phyloP scores from a whole-genome alignment of 164 flowering plant species.

The Aristolochia contorta region DNA sequence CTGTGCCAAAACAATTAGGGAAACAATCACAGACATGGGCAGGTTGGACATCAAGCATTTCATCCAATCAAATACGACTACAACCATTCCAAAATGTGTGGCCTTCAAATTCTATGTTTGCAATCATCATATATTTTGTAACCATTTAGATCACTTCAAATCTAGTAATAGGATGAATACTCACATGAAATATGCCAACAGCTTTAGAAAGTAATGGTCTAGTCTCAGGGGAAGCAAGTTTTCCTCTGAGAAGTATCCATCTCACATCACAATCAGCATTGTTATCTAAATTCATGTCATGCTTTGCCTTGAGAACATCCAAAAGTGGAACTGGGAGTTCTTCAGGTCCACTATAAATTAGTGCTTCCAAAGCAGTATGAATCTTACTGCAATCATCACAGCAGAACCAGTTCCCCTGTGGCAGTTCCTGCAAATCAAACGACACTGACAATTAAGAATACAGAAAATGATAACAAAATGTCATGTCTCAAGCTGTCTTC shows the following conservation, averaged over 20 bases:
- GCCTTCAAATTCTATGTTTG: too few relatives aligned
- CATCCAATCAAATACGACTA: too few relatives aligned
- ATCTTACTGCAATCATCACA: slow-evolving; percentile 45
- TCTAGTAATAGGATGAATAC: slow-evolving; percentile 17
- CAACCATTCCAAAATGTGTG: too few relatives aligned
- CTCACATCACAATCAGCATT: slow-evolving; percentile 36
- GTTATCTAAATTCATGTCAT: slow-evolving; percentile 11
- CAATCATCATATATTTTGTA: too few relatives aligned
- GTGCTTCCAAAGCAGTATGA: slow-evolving; percentile 39
- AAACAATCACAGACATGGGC: too few relatives aligned
- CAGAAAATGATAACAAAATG: neutral
- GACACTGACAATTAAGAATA: neutral
- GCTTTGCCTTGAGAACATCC: slow-evolving; percentile 37
- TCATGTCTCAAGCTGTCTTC: neutral
- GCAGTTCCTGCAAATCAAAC: slow-evolving; percentile 56
- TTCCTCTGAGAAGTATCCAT: slow-evolving; percentile 75
- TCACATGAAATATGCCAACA: slow-evolving; percentile 67
- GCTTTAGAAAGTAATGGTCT: slow-evolving; percentile 47
- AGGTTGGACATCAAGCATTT: too few relatives aligned
- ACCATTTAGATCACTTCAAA: too few relatives aligned
- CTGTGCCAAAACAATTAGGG: too few relatives aligned
- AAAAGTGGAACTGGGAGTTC: slow-evolving; percentile 39
- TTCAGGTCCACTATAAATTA: slow-evolving; percentile 39
- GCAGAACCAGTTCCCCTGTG: slow-evolving; percentile 88
- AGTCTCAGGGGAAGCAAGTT: slow-evolving; percentile 32